Percentiles rank a stretch among this genome's conserved stretches.
These are phyloP conservation scores for Russula foetens DNA, from an alignment of 768 basidiomycete species.

Conservation along the genomic window DNA sequence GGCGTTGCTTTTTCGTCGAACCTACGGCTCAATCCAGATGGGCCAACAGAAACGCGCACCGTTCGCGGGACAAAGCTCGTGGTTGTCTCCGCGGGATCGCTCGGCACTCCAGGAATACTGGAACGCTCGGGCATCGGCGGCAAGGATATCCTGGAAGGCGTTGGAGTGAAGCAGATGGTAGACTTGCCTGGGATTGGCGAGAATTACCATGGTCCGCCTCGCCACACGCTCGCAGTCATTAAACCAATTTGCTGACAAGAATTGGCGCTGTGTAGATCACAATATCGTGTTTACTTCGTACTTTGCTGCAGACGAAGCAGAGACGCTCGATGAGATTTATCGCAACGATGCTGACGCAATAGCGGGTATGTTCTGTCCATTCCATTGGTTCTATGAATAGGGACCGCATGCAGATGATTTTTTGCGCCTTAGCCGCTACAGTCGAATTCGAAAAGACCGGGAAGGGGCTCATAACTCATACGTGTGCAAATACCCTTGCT, in stretches of 20 bases:
- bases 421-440: slow-evolving; percentile 25
- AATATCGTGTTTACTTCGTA: slow-evolving; percentile 15
- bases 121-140: slow-evolving; percentile 38
- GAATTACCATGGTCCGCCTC: slow-evolving; percentile 27
- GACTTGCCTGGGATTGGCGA: slow-evolving; percentile 36
- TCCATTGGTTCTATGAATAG: not conserved
- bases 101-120: slow-evolving; percentile 30
- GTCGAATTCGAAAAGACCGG: too few relatives aligned
- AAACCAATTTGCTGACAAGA: not conserved
- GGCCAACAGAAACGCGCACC: too few relatives aligned
- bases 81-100: slow-evolving; percentile 31
- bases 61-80: slow-evolving; percentile 32
- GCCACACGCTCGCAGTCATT: too few relatives aligned
- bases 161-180: slow-evolving; percentile 26
- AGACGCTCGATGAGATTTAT: slow-evolving; percentile 19
- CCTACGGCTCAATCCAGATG: too few relatives aligned
- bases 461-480: too few relatives aligned
- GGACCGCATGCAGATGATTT: not conserved
- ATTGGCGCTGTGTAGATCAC: slow-evolving; percentile 9
- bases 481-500: slow-evolving; percentile 21
- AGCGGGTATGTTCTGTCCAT: slow-evolving; percentile 7
- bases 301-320: slow-evolving; percentile 9
- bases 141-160: slow-evolving; percentile 21
- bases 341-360: slow-evolving; percentile 14
- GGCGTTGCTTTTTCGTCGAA: too few relatives aligned